Base-by-base conservation (phyloP, 129 eudicot species). In the Chrysanthemum makinoi region DNA sequence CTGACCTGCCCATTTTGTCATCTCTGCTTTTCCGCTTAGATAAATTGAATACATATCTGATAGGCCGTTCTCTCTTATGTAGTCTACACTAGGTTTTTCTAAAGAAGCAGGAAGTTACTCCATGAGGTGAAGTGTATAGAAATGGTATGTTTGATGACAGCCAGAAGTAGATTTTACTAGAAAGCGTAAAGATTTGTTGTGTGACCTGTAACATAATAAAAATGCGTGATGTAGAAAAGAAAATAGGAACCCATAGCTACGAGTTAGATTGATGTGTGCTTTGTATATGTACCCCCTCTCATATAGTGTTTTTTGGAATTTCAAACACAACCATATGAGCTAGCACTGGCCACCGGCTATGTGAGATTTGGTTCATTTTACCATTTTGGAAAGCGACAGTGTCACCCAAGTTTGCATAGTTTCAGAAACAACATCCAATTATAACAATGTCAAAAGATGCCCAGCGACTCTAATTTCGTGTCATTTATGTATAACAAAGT, bases 121-220 rank as follows among this genome's bases (percentile, higher is more conserved):
- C 24, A 62, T 9, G 72, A 78, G 73, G 72, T 71, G 54, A 78
- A 78, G 67, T 78, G 82, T 78, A 78, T 43, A 78, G 77, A 77
- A 62, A 55, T n/a, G 49, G 64, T 70, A 43, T 30, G 72, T 54
- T 65, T 78, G 72, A 71, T 78, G 35, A 54, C 72, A 54, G 52
- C 53, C 65, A 77, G 77, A 39, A 39, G 55, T 78, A 70, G 82
- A 65, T 61, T 78, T 71, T 64, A 60, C 50, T 44, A 19, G 47
- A 73, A 35, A 13, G 35, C 24, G 49, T 76, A 68, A 61, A 67
- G 50, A 28, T 30, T 69, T 52, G 74, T 56, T 77, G 81, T 71
- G 73, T 71, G 82, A 28, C 52, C 47, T 48, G 77, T 78, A 78
- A 46, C 68, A 71, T 53, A 58, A 78, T 71, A 64, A 64, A 53